phyloP scores from a whole-genome alignment of 1,284 basidiomycete genomes.

The Trametes pubescens region DNA sequence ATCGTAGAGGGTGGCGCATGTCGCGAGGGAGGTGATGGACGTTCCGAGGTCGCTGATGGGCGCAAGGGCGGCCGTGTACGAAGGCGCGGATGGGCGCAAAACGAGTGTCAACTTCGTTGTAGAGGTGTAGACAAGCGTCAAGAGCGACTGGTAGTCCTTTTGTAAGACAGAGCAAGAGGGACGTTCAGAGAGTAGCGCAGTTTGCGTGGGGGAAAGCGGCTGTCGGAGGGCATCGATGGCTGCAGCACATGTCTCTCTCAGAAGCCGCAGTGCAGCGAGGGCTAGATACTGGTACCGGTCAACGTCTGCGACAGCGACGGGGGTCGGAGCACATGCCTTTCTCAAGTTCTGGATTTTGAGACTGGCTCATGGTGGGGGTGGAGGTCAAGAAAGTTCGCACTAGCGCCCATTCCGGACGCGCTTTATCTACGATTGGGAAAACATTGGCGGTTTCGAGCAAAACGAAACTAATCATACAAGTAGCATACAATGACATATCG shows the following conservation, averaged over 20 bases:
- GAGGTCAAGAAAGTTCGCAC: background rate
- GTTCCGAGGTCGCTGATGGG: slow-evolving; percentile 66
- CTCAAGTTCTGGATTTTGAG: slow-evolving; percentile 19
- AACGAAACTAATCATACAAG: slow-evolving; percentile 13
- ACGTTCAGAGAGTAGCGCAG: slow-evolving; percentile 34
- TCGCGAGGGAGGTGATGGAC: slow-evolving; percentile 62
- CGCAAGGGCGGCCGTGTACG: slow-evolving; percentile 60
- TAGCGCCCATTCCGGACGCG: background rate
- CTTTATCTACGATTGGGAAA: too few species aligned
- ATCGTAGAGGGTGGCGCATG: slow-evolving; percentile 64
- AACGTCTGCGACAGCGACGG: slow-evolving; percentile 13
- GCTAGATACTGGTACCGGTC: slow-evolving; percentile 35
- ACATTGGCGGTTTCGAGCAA: background rate
- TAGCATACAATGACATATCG: slow-evolving; percentile 16
- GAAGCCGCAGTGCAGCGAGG: slow-evolving; percentile 35
- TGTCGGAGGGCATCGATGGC: slow-evolving; percentile 47
- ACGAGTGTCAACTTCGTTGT: slow-evolving; percentile 73
- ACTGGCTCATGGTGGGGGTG: slow-evolving; percentile 25
- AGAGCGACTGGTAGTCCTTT: slow-evolving; percentile 66
- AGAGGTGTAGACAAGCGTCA: slow-evolving; percentile 66
- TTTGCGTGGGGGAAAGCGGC: slow-evolving; percentile 22
- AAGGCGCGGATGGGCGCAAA: slow-evolving; percentile 66
- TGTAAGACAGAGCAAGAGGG: slow-evolving; percentile 52
- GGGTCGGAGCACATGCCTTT: slow-evolving; percentile 31
- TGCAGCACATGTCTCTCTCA: slow-evolving; percentile 53